Conservation (phyloP, 139 green algal genomes). For the Edaphochlamys debaryana region DNA sequence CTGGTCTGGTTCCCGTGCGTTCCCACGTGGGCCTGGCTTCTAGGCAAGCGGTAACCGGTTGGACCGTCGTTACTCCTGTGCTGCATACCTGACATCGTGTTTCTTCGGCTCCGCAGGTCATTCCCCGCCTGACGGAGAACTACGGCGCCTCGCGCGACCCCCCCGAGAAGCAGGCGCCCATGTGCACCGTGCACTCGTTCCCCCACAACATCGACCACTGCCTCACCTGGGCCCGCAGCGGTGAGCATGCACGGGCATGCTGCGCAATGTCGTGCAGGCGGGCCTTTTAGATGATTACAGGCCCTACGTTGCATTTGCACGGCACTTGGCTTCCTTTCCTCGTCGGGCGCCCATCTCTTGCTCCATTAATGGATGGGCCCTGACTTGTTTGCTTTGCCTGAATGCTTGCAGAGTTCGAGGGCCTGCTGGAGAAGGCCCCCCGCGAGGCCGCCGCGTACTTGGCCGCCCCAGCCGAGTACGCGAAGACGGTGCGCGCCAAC, state of each 20-base stretch:
- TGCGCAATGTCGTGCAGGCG: too few species aligned
- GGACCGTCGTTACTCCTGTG: too few species aligned
- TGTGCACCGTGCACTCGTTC: conserved; percentile 99
- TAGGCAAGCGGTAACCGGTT: too few species aligned
- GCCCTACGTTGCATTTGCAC: too few species aligned
- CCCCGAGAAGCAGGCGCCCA: conserved; percentile 96
- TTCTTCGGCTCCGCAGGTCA: conserved; percentile 86
- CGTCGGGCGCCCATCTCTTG: too few species aligned
- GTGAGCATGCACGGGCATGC: too few species aligned
- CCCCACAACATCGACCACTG: conserved; percentile 99
- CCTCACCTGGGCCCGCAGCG: conserved; percentile 87
- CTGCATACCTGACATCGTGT: too few species aligned
- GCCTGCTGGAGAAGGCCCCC: conserved; percentile 91
- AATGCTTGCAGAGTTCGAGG: conserved; percentile 98
- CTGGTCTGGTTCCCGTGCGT: too few species aligned
- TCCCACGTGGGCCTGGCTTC: too few species aligned
- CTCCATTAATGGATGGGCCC: too few species aligned
- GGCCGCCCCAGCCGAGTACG: conserved; percentile 83
- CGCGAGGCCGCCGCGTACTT: conserved; percentile 94
- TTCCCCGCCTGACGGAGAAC: conserved; percentile 96
- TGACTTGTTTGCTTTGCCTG: too few species aligned
- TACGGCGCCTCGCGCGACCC: conserved; percentile 92
- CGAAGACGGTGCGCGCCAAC: conserved; percentile 47
- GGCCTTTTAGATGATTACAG: too few species aligned
- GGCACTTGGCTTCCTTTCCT: neutral